Evolutionary conservation across 257 asterid species (phyloP).

Genomic region (Coffea eugenioides): DNA sequence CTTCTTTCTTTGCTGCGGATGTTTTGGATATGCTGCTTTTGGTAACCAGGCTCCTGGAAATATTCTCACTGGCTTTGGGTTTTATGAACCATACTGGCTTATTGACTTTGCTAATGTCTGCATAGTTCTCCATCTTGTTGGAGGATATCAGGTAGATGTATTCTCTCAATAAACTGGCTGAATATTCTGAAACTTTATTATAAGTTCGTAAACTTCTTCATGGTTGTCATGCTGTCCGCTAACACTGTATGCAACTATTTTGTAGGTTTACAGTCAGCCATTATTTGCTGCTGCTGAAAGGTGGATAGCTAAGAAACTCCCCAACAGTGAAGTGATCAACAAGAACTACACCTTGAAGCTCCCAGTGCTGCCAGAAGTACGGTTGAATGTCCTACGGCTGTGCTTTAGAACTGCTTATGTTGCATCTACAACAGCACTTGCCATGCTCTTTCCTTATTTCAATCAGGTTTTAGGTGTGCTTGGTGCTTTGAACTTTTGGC

Average conservation of each 20-base stretch:
- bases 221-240: not conserved
- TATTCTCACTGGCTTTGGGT: constrained; percentile 68
- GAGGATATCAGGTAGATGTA: constrained; percentile 57
- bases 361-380: constrained; percentile 43
- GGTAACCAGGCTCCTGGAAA: constrained; percentile 65
- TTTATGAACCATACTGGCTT: constrained; percentile 72
- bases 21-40: constrained; percentile 73
- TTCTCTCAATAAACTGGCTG: not conserved
- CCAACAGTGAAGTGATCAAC: constrained; percentile 33
- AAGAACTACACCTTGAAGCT: constrained; percentile 41
- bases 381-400: constrained; percentile 50
- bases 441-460: constrained; percentile 59
- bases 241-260: not conserved
- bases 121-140: constrained; percentile 56
- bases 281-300: constrained; percentile 50
- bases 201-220: not conserved
- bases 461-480: constrained; percentile 63
- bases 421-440: constrained; percentile 54
- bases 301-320: constrained; percentile 32
- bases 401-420: constrained; percentile 63
- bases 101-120: constrained; percentile 68
- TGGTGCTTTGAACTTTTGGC: constrained; percentile 73
- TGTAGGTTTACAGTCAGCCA: constrained; percentile 64
- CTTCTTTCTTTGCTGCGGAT: constrained; percentile 59
- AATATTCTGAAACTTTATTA: not conserved